Percentiles rank a stretch among this genome's conserved stretches.
Conservation (phyloP, 345 rosid genomes). For the Camelina hispida region DNA sequence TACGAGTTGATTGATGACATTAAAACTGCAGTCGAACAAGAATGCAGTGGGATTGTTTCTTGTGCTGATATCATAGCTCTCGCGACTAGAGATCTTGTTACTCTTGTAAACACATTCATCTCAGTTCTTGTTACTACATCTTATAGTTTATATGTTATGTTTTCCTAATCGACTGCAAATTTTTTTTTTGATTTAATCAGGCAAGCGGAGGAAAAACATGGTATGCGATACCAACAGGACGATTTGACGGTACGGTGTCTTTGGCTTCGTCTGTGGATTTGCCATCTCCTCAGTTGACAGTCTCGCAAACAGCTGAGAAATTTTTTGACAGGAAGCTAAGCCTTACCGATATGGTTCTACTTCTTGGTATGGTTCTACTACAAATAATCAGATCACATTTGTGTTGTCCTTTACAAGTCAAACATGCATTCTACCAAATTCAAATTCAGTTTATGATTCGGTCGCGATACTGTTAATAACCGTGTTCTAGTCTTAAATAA, state of each 20-base stretch:
- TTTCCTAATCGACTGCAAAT: not conserved
- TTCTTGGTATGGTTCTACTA: slow-evolving; percentile 55
- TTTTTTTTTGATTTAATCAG: not conserved
- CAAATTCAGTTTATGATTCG: not conserved
- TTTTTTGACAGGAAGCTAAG: slow-evolving; percentile 51
- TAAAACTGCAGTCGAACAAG: slow-evolving; percentile 50
- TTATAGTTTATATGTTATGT: not conserved
- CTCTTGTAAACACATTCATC: slow-evolving; percentile 46
- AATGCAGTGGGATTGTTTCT: slow-evolving; percentile 51
- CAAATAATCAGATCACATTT: not conserved
- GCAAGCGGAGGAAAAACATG: slow-evolving; percentile 46
- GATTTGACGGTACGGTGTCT: slow-evolving; percentile 51
- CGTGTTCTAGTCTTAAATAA: not conserved
- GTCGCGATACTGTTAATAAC: not conserved
- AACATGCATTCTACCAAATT: not conserved
- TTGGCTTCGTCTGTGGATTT: slow-evolving; percentile 42
- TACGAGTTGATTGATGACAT: slow-evolving; percentile 54
- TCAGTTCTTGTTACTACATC: not conserved
- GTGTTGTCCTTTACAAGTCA: not conserved
- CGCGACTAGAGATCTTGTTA: slow-evolving; percentile 61
- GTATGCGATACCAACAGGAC: slow-evolving; percentile 57
- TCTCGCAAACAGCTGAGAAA: slow-evolving; percentile 15
- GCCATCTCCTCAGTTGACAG: slow-evolving; percentile 38
- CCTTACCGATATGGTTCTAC: slow-evolving; percentile 58
- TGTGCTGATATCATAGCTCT: slow-evolving; percentile 65